These are phyloP conservation scores for Cronartium quercuum DNA, from an alignment of 1,284 basidiomycete genomes.

Conservation along the genomic window DNA sequence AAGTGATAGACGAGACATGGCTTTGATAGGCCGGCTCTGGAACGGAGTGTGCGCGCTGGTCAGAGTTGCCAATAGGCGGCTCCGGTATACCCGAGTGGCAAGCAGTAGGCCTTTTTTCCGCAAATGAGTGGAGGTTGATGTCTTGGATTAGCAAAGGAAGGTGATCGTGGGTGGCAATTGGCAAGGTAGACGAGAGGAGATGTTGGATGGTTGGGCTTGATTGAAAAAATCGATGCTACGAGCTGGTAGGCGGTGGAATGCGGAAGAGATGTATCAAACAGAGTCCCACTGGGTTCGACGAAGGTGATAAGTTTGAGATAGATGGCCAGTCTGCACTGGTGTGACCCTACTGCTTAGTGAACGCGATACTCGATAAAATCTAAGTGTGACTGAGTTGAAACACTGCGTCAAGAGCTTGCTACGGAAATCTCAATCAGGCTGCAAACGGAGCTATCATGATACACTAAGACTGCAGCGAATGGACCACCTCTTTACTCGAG, in stretches of 20 bases:
- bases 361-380: background rate
- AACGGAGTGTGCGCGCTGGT: background rate
- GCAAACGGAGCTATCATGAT: background rate
- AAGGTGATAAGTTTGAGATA: too few species aligned
- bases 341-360: background rate
- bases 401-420: background rate
- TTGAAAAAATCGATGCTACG: background rate
- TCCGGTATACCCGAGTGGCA: background rate
- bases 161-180: background rate
- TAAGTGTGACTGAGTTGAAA: background rate
- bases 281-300: too few species aligned
- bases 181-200: background rate
- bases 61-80: too few species aligned
- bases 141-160: background rate
- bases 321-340: background rate
- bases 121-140: background rate
- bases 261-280: too few species aligned
- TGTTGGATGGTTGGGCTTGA: background rate
- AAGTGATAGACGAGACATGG: conserved; percentile 36
- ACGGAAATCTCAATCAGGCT: background rate
- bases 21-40: background rate
- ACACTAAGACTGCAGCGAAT: background rate
- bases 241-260: background rate
- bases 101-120: background rate
- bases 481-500: too few species aligned